Percentiles rank a stretch among this genome's conserved stretches.
Conservation (phyloP, 2,329 filamentous ascomycete genomes). For the Curvularia verruculosa region DNA sequence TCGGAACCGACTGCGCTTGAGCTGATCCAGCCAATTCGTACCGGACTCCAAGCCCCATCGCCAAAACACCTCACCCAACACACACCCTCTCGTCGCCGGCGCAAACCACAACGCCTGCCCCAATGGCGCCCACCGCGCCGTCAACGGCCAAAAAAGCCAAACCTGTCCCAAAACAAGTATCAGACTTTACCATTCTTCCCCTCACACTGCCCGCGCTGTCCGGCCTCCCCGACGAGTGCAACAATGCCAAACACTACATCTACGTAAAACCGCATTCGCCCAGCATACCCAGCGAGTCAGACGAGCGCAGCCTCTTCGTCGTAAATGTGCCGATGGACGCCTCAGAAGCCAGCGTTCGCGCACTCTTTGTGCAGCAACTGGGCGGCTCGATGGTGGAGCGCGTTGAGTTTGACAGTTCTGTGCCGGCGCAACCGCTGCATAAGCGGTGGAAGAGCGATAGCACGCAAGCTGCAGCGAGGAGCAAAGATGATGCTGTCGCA, state of each 20-base stretch:
- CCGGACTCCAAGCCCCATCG: neutral
- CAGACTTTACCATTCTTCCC: constrained; percentile 72
- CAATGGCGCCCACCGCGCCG: constrained; percentile 28
- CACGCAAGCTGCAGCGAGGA: too few relatives aligned
- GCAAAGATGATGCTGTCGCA: neutral
- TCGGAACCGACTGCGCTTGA: neutral
- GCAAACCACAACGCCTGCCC: constrained; percentile 6
- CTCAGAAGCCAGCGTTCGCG: constrained; percentile 75
- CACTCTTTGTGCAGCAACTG: constrained; percentile 75
- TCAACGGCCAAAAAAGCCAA: constrained; percentile 24
- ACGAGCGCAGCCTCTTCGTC: constrained; percentile 83
- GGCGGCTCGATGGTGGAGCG: constrained; percentile 79
- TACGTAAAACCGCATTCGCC: constrained; percentile 86
- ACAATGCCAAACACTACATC: constrained; percentile 73
- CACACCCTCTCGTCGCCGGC: neutral
- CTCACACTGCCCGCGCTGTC: constrained; percentile 59
- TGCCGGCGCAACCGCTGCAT: constrained; percentile 53
- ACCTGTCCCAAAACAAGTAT: constrained; percentile 46
- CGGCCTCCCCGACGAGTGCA: constrained; percentile 56
- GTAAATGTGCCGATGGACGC: constrained; percentile 88
- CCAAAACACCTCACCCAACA: constrained; percentile 3
- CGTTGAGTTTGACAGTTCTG: constrained; percentile 69
- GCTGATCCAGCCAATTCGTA: neutral
- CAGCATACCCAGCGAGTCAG: constrained; percentile 65
- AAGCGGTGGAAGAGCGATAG: constrained; percentile 49